A percentile compares a stretch with the other conserved stretches of the same genome.
Conservation (phyloP, 2,329 filamentous ascomycete species). For the Macroventuria anomochaeta region DNA sequence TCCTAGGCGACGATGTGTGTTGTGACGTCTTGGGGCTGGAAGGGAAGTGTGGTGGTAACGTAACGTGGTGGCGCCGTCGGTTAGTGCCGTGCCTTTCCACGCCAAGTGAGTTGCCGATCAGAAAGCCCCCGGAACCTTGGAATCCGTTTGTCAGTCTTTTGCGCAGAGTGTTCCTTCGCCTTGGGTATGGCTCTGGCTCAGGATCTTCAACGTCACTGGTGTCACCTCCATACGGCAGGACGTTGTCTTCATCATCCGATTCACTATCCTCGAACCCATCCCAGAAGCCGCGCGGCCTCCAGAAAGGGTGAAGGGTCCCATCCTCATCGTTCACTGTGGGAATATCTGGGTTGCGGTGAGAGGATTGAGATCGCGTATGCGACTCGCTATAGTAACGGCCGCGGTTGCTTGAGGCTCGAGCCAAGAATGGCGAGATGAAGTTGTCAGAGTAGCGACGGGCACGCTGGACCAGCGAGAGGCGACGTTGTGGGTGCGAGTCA, state of each 20-base stretch:
- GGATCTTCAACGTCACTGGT: slow-evolving; percentile 51
- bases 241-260: slow-evolving; percentile 44
- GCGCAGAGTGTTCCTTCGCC: slow-evolving; percentile 31
- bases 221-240: slow-evolving; percentile 55
- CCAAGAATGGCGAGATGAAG: slow-evolving; percentile 52
- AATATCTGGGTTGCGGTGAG: slow-evolving; percentile 28
- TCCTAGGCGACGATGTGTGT: slow-evolving; percentile 28
- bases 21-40: slow-evolving; percentile 19
- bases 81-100: slow-evolving; percentile 55
- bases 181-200: slow-evolving; percentile 21
- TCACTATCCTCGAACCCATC: slow-evolving; percentile 59
- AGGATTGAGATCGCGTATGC: slow-evolving; percentile 20
- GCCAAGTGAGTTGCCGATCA: slow-evolving; percentile 64
- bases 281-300: slow-evolving; percentile 69
- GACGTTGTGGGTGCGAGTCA: slow-evolving; percentile 46
- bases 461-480: slow-evolving; percentile 51
- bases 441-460: slow-evolving; percentile 56
- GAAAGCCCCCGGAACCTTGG: slow-evolving; percentile 53
- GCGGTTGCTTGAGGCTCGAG: slow-evolving; percentile 35
- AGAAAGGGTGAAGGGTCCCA: slow-evolving; percentile 64
- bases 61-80: slow-evolving; percentile 38
- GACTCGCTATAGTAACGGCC: slow-evolving; percentile 32
- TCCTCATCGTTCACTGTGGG: slow-evolving; percentile 49
- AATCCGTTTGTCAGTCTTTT: slow-evolving; percentile 48
- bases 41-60: slow-evolving; percentile 29